Evolutionary conservation across 1,139 yeast genomes (phyloP), one percentile per base, ranked within the genome.

Genomic region (Blastobotrys arbuscula): DNA sequence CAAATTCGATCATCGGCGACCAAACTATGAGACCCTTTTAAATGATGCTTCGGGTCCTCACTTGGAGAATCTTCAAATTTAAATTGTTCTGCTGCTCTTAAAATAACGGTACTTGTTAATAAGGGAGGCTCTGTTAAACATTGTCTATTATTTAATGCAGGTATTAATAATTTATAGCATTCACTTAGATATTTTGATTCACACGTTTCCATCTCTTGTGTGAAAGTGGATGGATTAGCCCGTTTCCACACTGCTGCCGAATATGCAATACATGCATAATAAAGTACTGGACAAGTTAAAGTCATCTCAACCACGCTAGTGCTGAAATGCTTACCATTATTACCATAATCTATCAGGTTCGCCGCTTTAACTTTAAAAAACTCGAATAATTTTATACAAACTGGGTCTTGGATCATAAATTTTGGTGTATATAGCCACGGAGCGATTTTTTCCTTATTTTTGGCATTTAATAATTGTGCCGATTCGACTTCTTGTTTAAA

Each of bases 221-320:
- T 30, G 26, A 36, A 36, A 20, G 16, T 31, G 28, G 13, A 4
- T n/a, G 19, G 31, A 7, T 21, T 28, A 12, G 7, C 4, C 16
- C 45, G 39, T 42, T 42, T 42, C 34, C 35, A 13, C 5, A 35
- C 40, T 16, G 35, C 39, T n/a, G 45, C 45, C 7, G 34, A 6
- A 20, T 34, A 42, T 19, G 45, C 2, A 3, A 42, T 15, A 26
- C 39, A 34, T 4, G 45, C 45, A 23, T 35, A 35, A 33, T 19
- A 36, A n/a, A 42, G 28, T 39, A 42, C 19, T 19, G 45, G 45
- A 33, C 45, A 42, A 2, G 39, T 34, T 39, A 42, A 24, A n/a
- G 45, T 26, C 39, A 42, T 16, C 9, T 19, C 21, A 12, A 35
- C 40, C 33, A 42, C 45, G 8, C 20, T 35, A 4, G 33, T 35